A percentile compares a stretch with the other conserved stretches of the same genome.
phyloP scores from a whole-genome alignment of 306 rosid species.

The Casuarina glauca region DNA sequence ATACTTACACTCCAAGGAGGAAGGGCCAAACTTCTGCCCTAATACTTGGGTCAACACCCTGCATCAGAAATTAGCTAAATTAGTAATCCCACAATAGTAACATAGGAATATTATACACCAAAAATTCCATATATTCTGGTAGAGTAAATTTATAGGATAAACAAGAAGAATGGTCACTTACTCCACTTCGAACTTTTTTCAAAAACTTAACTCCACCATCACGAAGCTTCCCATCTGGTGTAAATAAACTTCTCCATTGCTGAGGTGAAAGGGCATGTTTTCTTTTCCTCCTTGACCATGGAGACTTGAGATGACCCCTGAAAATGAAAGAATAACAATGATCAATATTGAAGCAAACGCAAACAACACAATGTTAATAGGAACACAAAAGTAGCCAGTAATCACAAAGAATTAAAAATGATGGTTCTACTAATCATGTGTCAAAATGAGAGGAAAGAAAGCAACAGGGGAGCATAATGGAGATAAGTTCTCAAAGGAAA shows the following conservation, averaged over 20 bases:
- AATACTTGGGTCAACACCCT: constrained; percentile 95
- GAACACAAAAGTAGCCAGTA: constrained; percentile 15
- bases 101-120: constrained; percentile 16
- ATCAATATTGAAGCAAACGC: not conserved
- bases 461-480: constrained; percentile 1
- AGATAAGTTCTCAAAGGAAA: constrained; percentile 3
- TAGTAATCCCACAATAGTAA: constrained; percentile 22
- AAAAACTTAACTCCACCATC: constrained; percentile 89
- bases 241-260: constrained; percentile 75
- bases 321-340: constrained; percentile 25
- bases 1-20: constrained; percentile 97
- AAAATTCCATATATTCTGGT: not conserved
- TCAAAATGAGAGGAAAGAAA: constrained; percentile 18
- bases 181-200: constrained; percentile 98
- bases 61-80: constrained; percentile 31
- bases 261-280: constrained; percentile 77
- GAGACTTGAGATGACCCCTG: constrained; percentile 96
- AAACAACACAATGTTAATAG: not conserved
- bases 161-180: constrained; percentile 47
- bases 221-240: constrained; percentile 77
- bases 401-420: constrained; percentile 12
- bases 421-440: not conserved
- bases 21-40: constrained; percentile 98
- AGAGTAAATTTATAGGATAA: constrained; percentile 15
- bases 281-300: constrained; percentile 97